Evolutionary conservation across 768 basidiomycete genomes (phyloP), one percentile per base, ranked within the genome.

Genomic region (Serendipita sp.): DNA sequence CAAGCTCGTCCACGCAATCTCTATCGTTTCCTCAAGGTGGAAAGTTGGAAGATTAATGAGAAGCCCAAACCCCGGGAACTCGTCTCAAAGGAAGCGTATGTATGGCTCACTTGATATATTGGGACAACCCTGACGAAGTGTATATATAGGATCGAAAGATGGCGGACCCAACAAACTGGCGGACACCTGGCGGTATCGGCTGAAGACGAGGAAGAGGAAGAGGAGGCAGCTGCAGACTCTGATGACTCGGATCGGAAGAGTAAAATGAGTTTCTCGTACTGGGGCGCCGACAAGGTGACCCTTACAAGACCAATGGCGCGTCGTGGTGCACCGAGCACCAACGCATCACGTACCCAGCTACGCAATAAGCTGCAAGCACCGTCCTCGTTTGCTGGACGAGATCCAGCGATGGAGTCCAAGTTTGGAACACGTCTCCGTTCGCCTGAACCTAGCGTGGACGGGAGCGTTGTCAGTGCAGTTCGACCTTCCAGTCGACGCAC

Each of bases 211-310:
- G 77, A 81, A 30, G 7, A 5, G 34, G 74, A 75, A 58, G 74
- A 75, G 20, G 76, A 75, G 24, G 82, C 76, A 17, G 81, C 68
- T 17, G 73, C 70, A 22, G 87, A 89, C 30, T 90, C 89, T 2
- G 86, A 88, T 67, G 87, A 90, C 68, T 90, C 88, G 11, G 89
- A 90, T 71, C 82, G 84, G 75, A 88, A 90, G 76, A 88, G 85
- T 77, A 91, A 90, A 72, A 90, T 91, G 90, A 88, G 87, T 75
- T 91, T 91, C 74, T 90, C 88, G 3, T 93, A 91, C 70, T 91
- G 89, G 88, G 89, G 90, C 26, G 90, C 90, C 33, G 90, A 92
- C 75, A 90, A 90, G 73, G 80, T 92, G 68, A 92, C 90, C 1
- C 81, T 92, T 22, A 87, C 90, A 71, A 87, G 87, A 67, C 87